These are phyloP conservation scores for Pythium rishiriense DNA, from an alignment of 352 stramenopile species.

Conservation along the genomic window DNA sequence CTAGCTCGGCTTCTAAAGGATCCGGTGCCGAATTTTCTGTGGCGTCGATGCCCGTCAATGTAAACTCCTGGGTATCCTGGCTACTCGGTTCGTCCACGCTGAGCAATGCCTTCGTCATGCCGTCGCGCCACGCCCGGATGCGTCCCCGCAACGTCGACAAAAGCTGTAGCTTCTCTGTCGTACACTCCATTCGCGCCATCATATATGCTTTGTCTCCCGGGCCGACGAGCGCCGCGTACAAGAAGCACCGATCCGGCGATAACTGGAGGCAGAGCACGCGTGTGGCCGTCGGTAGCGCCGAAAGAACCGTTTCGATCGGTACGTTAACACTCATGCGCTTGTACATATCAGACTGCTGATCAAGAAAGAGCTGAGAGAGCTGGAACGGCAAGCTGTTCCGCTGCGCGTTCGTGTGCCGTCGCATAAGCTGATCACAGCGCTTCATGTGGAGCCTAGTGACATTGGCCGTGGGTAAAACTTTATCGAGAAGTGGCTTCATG, in stretches of 20 bases:
- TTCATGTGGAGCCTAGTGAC: conserved; percentile 50
- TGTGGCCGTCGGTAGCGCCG: conserved; percentile 36
- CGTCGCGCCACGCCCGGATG: conserved; percentile 40
- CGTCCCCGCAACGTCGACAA: conserved; percentile 34
- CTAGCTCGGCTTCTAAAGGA: conserved; percentile 54
- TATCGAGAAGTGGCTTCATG: conserved; percentile 37
- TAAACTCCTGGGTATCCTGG: conserved; percentile 27
- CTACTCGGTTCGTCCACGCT: conserved; percentile 32
- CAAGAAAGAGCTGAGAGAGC: conserved; percentile 66
- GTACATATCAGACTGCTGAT: conserved; percentile 62
- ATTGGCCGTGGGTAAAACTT: conserved; percentile 41
- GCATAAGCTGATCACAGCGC: conserved; percentile 38
- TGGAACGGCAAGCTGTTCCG: conserved; percentile 61
- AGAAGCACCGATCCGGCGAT: conserved; percentile 63
- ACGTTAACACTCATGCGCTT: conserved; percentile 54
- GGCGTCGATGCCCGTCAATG: not conserved
- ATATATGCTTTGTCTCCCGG: conserved; percentile 42
- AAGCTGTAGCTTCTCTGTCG: conserved; percentile 27
- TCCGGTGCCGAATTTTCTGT: conserved; percentile 25
- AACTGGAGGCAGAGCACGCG: conserved; percentile 64
- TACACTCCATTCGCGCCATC: conserved; percentile 67
- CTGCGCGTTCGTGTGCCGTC: conserved; percentile 40
- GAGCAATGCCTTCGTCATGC: conserved; percentile 39
- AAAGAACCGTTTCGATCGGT: conserved; percentile 44
- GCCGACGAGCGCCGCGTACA: conserved; percentile 50